Conservation (phyloP, 345 rosid species). For the Salix dunnii region DNA sequence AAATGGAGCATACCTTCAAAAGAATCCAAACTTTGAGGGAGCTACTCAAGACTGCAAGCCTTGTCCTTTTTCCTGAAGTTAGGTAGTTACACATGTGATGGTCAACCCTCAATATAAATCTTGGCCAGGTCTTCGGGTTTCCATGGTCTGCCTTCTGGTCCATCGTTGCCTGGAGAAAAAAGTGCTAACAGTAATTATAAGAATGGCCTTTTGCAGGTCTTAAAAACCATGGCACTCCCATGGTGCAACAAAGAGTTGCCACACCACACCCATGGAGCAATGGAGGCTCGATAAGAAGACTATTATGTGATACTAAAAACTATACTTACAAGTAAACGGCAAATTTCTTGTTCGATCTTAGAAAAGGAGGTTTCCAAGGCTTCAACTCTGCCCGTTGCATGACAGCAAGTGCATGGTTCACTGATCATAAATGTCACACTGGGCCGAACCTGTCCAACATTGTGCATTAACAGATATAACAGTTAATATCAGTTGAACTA, state of each 20-base stretch:
- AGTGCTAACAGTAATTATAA: no score
- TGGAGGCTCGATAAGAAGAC: background rate
- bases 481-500: background rate
- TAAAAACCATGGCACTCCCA: background rate
- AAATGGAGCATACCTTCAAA: slow-evolving; percentile 55
- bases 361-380: slow-evolving; percentile 91
- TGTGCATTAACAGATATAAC: slow-evolving; percentile 8
- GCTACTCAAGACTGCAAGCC: slow-evolving; percentile 81
- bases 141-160: slow-evolving; percentile 58
- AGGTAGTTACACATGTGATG: slow-evolving; percentile 78
- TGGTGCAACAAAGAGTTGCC: background rate
- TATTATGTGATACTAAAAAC: slow-evolving; percentile 7
- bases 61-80: slow-evolving; percentile 76
- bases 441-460: slow-evolving; percentile 77
- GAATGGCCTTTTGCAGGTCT: background rate
- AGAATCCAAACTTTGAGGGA: slow-evolving; percentile 95
- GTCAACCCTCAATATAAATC: slow-evolving; percentile 75
- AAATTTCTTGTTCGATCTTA: slow-evolving; percentile 91
- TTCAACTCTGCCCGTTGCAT: slow-evolving; percentile 95
- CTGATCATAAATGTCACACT: slow-evolving; percentile 94
- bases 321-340: slow-evolving; percentile 72
- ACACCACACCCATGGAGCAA: background rate
- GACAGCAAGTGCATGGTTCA: slow-evolving; percentile 92
- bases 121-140: slow-evolving; percentile 84
- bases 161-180: slow-evolving; percentile 50